Percentiles rank a stretch among this genome's conserved stretches.
phyloP scores from a whole-genome alignment of 345 rosid species.

The Populus simonii region DNA sequence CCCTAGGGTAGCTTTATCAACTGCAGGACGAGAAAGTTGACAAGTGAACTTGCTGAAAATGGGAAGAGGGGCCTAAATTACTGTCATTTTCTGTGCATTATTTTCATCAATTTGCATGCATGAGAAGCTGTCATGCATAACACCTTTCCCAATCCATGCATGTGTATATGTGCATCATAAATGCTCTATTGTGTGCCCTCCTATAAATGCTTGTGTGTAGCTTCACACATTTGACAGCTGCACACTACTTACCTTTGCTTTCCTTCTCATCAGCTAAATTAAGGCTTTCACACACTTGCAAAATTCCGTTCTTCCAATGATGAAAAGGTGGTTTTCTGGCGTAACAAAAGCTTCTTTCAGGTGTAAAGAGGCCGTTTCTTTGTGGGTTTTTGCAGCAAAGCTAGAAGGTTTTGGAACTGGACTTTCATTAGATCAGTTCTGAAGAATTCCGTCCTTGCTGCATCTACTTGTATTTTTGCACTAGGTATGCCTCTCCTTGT shows the following conservation, averaged over 20 bases:
- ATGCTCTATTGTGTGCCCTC: background rate
- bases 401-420: conserved; percentile 16
- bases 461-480: conserved; percentile 52
- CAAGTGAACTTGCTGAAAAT: too few relatives aligned
- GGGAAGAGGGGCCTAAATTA: too few relatives aligned
- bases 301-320: conserved; percentile 9
- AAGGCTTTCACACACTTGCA: background rate
- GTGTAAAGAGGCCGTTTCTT: conserved; percentile 22
- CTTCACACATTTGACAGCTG: background rate
- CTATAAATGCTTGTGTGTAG: background rate
- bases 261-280: background rate
- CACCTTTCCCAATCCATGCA: background rate
- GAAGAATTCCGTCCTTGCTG: conserved; percentile 38
- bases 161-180: background rate
- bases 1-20: too few relatives aligned
- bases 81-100: background rate
- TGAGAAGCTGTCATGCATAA: background rate
- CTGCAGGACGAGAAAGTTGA: too few relatives aligned
- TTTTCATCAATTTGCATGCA: background rate
- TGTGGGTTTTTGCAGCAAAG: conserved; percentile 17
- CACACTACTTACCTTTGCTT: background rate
- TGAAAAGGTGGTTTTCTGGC: conserved; percentile 19
- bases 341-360: conserved; percentile 19
- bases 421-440: conserved; percentile 13
- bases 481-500: conserved; percentile 37